Base-by-base conservation (phyloP, 495 filamentous ascomycete genomes). In the Penicillium turbatum region DNA sequence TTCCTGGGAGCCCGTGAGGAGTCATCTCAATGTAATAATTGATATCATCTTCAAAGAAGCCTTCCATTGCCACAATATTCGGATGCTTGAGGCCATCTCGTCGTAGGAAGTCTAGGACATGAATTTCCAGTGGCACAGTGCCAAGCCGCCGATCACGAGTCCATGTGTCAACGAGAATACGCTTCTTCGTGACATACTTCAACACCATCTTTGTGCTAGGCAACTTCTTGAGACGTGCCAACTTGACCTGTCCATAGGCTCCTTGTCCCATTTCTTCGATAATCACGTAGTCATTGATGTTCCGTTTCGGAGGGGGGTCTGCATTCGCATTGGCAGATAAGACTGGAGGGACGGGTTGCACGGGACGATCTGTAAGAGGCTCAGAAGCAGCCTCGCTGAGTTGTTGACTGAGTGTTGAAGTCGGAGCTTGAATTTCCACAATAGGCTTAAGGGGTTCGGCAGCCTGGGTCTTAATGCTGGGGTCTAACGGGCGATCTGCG, bases 1-100 rank as follows among this genome's bases (percentile, higher is more conserved):
- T 97, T 13, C 95, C 95, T 2, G 95, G 93, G 7, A 97, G 79
- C 6, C 93, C 93, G 59, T 98, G 93, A 11, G 93, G 93, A 6
- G 88, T 77, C 93, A 97, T 98, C 64, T 97, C 95, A 61, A 99
- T 99, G 64, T 99, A 97, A 67, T 99, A 99, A 61, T 99, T 97
- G 64, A 90, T 76, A 54, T 95, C 89, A 51, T 99, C 95, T 67
- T 99, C 93, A 66, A 99, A 99, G 72, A 97, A 99, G 53, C 95
- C 92, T 32, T 87, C 83, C 95, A 99, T 97, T 73, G 97, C 93
- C 26, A 99, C 90, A 54, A 99, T 96, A 62, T 97, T 97, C 21
- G 90, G 88, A 63, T 99, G 93, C 60, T 82, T 86, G 35, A 92
- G 76, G 24, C 88, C 92, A 57, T 95, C 90, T 5, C 88, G 80